Percentiles rank a stretch among this genome's conserved stretches.
These are phyloP conservation scores for Cercospora zeina DNA, from an alignment of 2,329 filamentous ascomycete genomes.

Conservation along the genomic window DNA sequence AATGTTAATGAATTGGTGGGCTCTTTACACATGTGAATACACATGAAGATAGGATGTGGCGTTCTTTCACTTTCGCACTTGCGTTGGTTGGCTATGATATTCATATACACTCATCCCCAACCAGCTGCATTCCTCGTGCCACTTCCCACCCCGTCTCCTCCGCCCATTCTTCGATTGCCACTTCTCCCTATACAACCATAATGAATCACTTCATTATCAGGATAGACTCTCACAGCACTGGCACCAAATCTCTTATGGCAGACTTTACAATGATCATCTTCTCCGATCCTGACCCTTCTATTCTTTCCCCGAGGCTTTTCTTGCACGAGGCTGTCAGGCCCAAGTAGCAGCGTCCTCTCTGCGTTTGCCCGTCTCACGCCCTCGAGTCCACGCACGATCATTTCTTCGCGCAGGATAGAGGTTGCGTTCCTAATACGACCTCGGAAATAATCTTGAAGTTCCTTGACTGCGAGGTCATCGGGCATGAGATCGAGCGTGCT, in stretches of 20 bases:
- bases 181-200: constrained; percentile 48
- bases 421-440: constrained; percentile 87
- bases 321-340: constrained; percentile 67
- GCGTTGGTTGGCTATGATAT: constrained; percentile 1
- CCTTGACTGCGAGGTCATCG: constrained; percentile 70
- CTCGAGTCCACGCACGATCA: constrained; percentile 73
- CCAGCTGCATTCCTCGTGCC: constrained; percentile 8
- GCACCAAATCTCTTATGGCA: constrained; percentile 92
- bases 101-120: not conserved
- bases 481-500: constrained; percentile 87
- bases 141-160: constrained; percentile 10
- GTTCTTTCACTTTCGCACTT: not conserved
- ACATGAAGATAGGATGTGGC: not conserved
- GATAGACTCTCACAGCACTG: constrained; percentile 85
- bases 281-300: constrained; percentile 74
- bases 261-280: constrained; percentile 86
- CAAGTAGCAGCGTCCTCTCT: constrained; percentile 72
- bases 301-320: constrained; percentile 54
- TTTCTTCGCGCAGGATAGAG: constrained; percentile 74
- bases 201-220: constrained; percentile 60
- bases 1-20: not conserved
- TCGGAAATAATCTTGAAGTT: constrained; percentile 87
- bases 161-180: constrained; percentile 22
- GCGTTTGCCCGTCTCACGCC: constrained; percentile 77
- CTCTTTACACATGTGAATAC: not conserved